Conservation (phyloP, 352 stramenopile genomes). For the Globisporangium takayamanum region DNA sequence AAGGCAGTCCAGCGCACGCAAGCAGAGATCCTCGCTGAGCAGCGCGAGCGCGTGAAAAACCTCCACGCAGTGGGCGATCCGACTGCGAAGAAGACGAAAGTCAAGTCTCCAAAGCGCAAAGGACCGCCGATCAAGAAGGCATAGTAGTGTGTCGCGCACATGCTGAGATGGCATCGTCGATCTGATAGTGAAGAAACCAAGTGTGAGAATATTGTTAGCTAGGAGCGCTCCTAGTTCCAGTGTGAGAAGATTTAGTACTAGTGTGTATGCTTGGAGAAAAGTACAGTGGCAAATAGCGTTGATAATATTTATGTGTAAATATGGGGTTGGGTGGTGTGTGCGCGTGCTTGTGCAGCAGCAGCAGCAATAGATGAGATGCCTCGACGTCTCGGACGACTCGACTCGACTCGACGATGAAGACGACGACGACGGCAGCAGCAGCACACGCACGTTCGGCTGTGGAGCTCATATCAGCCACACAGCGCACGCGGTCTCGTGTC, state of each 20-base stretch:
- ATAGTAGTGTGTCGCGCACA: slow-evolving; percentile 2
- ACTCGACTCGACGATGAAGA: too few species aligned
- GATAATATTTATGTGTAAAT: slow-evolving; percentile 4
- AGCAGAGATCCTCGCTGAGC: slow-evolving; percentile 68
- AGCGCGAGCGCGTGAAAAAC: slow-evolving; percentile 57
- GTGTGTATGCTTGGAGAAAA: too few species aligned
- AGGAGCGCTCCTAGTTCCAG: too few species aligned
- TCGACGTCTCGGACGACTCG: too few species aligned
- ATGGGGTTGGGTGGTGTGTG: neutral
- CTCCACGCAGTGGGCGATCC: slow-evolving; percentile 51
- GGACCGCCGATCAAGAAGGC: slow-evolving; percentile 42
- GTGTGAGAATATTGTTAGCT: too few species aligned
- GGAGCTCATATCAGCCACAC: neutral
- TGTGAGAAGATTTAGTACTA: neutral
- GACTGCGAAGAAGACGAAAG: slow-evolving; percentile 46
- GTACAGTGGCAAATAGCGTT: slow-evolving; percentile 3
- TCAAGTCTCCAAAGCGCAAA: slow-evolving; percentile 67
- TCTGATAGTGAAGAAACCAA: too few species aligned
- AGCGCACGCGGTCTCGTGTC: neutral
- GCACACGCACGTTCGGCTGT: neutral
- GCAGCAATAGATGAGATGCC: too few species aligned
- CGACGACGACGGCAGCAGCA: neutral
- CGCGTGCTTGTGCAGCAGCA: neutral
- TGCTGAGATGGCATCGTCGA: neutral
- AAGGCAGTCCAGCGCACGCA: slow-evolving; percentile 63